Percentiles rank a stretch among this genome's conserved stretches.
These are phyloP conservation scores for Cichorium intybus DNA, from an alignment of 140 eudicot species.

Conservation along the genomic window DNA sequence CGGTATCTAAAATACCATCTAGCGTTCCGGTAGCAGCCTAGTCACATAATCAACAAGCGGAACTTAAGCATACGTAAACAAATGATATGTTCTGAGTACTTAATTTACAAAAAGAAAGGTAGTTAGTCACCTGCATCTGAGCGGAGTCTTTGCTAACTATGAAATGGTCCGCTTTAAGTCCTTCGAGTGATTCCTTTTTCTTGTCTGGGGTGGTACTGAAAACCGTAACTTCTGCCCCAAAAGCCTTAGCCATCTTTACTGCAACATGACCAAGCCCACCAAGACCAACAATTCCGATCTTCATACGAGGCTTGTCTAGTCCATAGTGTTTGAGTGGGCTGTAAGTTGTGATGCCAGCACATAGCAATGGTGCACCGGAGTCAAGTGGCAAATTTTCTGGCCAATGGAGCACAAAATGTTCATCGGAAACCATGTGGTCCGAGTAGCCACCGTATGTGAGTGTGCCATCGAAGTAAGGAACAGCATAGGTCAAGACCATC, in stretches of 20 bases:
- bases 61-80: no score
- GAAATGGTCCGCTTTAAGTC: slow-evolving; percentile 29
- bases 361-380: slow-evolving; percentile 30
- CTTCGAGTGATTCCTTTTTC: slow-evolving; percentile 26
- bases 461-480: slow-evolving; percentile 16
- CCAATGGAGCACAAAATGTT: slow-evolving; percentile 20
- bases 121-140: slow-evolving; percentile 4
- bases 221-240: slow-evolving; percentile 26
- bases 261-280: slow-evolving; percentile 50
- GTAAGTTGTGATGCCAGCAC: slow-evolving; percentile 37
- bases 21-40: slow-evolving; percentile 17
- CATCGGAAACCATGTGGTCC: slow-evolving; percentile 24
- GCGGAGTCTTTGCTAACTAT: slow-evolving; percentile 18
- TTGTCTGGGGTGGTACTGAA: slow-evolving; percentile 26
- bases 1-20: slow-evolving; percentile 36
- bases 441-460: slow-evolving; percentile 35
- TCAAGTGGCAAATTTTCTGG: slow-evolving; percentile 21
- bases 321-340: slow-evolving; percentile 33
- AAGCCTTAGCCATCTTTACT: slow-evolving; percentile 35
- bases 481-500: slow-evolving; percentile 11
- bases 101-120: not conserved
- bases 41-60: not conserved
- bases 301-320: slow-evolving; percentile 27
- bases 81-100: no score
- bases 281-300: slow-evolving; percentile 30